phyloP scores from a whole-genome alignment of 495 filamentous ascomycete species.

The Cladorrhinum samala region DNA sequence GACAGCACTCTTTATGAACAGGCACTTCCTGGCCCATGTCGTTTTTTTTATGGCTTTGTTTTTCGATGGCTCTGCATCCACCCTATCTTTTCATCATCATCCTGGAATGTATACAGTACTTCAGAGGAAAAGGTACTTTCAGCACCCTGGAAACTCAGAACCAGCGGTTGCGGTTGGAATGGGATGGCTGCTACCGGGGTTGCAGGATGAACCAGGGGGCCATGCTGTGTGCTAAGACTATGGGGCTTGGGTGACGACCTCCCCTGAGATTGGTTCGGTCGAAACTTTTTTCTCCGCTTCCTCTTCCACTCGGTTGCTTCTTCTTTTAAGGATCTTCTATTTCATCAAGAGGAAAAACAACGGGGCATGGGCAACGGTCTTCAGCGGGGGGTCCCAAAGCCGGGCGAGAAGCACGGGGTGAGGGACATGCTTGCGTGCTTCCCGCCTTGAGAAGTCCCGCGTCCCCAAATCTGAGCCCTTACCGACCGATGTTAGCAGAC shows the following conservation, averaged over 20 bases:
- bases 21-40: conserved; percentile 9
- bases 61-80: background rate
- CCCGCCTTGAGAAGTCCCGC: conserved; percentile 7
- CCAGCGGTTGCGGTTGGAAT: background rate
- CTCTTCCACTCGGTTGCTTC: conserved; percentile 9
- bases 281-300: conserved; percentile 1
- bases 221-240: conserved; percentile 22
- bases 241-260: conserved; percentile 18
- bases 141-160: background rate
- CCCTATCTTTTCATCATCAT: background rate
- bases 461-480: conserved; percentile 11
- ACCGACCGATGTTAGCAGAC: conserved; percentile 4
- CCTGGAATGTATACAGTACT: background rate
- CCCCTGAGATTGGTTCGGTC: conserved; percentile 22
- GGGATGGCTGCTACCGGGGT: conserved; percentile 17
- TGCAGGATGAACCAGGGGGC: conserved; percentile 17
- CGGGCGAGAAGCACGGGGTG: background rate
- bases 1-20: conserved; percentile 8
- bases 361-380: conserved; percentile 10
- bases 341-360: conserved; percentile 1
- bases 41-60: background rate
- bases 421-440: conserved; percentile 11
- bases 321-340: no score
- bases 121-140: background rate
- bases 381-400: conserved; percentile 1